These are phyloP conservation scores for Alternaria consortialis DNA, from an alignment of 2,329 filamentous ascomycete species.

Conservation along the genomic window DNA sequence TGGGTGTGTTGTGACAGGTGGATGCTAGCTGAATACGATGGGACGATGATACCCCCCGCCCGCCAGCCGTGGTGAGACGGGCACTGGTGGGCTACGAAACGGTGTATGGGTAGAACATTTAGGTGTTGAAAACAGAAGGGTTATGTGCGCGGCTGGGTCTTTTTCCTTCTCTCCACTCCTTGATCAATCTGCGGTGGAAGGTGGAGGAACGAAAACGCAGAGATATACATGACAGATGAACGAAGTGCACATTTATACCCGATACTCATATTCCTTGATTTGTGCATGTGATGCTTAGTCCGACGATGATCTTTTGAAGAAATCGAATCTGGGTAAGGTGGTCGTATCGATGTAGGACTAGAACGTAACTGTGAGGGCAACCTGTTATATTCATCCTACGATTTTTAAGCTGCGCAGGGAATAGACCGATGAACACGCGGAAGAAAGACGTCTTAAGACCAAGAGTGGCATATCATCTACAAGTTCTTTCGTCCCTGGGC, in stretches of 20 bases:
- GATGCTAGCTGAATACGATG: constrained; percentile 10
- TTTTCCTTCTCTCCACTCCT: not conserved
- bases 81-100: constrained; percentile 23
- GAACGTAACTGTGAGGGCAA: not conserved
- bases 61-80: constrained; percentile 35
- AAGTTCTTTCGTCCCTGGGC: not conserved
- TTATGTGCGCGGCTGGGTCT: not conserved
- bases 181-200: not conserved
- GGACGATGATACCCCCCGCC: constrained; percentile 31
- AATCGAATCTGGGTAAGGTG: not conserved
- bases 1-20: not conserved
- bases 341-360: not conserved
- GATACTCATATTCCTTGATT: too few species aligned
- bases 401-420: not conserved
- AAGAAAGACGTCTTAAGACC: too few species aligned
- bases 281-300: not conserved
- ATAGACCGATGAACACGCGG: not conserved
- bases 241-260: not conserved
- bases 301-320: not conserved
- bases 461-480: not conserved
- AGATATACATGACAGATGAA: not conserved
- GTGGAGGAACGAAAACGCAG: not conserved
- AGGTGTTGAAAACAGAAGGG: constrained; percentile 3
- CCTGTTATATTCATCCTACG: not conserved
- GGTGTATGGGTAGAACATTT: constrained; percentile 9